phyloP scores from a whole-genome alignment of 768 basidiomycete species.

The Chalciporus sphaerocephalus region DNA sequence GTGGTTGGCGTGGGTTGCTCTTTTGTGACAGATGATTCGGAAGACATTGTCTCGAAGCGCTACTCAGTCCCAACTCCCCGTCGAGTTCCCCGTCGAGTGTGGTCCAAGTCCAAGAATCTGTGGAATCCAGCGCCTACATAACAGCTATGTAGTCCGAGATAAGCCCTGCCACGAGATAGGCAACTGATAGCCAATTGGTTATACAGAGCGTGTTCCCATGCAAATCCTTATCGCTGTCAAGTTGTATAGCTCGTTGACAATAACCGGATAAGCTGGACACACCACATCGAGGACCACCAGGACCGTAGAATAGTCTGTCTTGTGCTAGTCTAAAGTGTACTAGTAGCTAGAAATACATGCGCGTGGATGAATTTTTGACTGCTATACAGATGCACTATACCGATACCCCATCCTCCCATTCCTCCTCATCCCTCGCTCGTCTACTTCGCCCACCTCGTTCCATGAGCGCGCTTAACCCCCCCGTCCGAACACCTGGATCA shows the following conservation, averaged over 20 bases:
- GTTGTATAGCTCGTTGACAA: too few relatives aligned
- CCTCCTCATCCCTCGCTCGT: conserved; percentile 20
- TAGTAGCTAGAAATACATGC: conserved; percentile 3
- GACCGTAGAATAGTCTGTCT: too few relatives aligned
- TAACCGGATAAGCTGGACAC: too few relatives aligned
- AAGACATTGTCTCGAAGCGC: conserved; percentile 12
- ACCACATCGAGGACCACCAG: too few relatives aligned
- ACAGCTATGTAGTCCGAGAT: too few relatives aligned
- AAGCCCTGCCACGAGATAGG: too few relatives aligned
- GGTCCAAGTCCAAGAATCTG: neutral
- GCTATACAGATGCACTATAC: conserved; percentile 14
- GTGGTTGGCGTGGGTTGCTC: conserved; percentile 16
- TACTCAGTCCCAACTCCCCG: neutral
- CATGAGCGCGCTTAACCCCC: conserved; percentile 23
- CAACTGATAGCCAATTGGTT: too few relatives aligned
- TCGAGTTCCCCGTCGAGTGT: neutral
- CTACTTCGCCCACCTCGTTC: conserved; percentile 22
- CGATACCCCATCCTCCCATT: conserved; percentile 31
- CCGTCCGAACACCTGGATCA: conserved; percentile 11
- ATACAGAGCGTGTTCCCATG: neutral
- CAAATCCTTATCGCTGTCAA: too few relatives aligned
- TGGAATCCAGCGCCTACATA: conserved; percentile 3
- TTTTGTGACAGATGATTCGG: conserved; percentile 8
- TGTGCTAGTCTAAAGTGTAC: too few relatives aligned
- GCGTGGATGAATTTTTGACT: neutral